phyloP scores from a whole-genome alignment of 2,329 filamentous ascomycete species.

The Ascomycota sp. region DNA sequence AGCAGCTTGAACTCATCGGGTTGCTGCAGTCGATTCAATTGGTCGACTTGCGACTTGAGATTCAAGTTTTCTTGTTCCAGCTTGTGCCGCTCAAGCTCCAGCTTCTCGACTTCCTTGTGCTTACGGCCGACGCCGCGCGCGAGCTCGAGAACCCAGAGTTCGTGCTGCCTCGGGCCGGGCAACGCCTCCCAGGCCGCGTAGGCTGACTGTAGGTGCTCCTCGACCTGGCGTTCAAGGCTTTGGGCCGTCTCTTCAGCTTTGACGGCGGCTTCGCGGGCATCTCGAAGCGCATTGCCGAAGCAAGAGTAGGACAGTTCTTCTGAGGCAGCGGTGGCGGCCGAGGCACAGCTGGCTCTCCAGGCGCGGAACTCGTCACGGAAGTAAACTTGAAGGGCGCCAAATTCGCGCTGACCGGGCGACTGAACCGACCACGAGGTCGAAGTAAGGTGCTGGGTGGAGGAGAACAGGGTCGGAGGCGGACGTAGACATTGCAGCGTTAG shows the following conservation, averaged over 20 bases:
- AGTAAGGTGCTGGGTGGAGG: slow-evolving; percentile 58
- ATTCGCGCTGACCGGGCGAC: slow-evolving; percentile 54
- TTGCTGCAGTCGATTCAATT: slow-evolving; percentile 36
- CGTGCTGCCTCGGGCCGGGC: slow-evolving; percentile 29
- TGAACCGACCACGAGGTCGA: slow-evolving; percentile 63
- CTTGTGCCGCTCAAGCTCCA: slow-evolving; percentile 27
- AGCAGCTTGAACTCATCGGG: slow-evolving; percentile 36
- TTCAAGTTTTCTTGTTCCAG: slow-evolving; percentile 36
- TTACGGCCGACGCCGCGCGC: slow-evolving; percentile 37
- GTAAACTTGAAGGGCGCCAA: slow-evolving; percentile 45
- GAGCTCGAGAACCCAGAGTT: slow-evolving; percentile 41
- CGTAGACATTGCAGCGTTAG: slow-evolving; percentile 66
- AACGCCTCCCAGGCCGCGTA: slow-evolving; percentile 59
- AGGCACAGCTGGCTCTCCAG: slow-evolving; percentile 36
- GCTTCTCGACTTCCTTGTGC: slow-evolving; percentile 30
- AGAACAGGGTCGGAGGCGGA: slow-evolving; percentile 64
- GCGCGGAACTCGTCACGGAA: slow-evolving; percentile 47
- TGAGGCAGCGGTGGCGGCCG: slow-evolving; percentile 24
- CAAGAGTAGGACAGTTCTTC: slow-evolving; percentile 33
- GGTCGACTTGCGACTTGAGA: slow-evolving; percentile 36
- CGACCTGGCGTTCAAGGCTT: slow-evolving; percentile 46
- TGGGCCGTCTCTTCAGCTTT: slow-evolving; percentile 31
- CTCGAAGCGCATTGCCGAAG: slow-evolving; percentile 15
- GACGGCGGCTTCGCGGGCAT: slow-evolving; percentile 24
- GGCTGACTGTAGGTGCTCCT: slow-evolving; percentile 56